Percentiles rank a stretch among this genome's conserved stretches.
Conservation (phyloP, 768 basidiomycete genomes). For the Coprinopsis strossmayeri region DNA sequence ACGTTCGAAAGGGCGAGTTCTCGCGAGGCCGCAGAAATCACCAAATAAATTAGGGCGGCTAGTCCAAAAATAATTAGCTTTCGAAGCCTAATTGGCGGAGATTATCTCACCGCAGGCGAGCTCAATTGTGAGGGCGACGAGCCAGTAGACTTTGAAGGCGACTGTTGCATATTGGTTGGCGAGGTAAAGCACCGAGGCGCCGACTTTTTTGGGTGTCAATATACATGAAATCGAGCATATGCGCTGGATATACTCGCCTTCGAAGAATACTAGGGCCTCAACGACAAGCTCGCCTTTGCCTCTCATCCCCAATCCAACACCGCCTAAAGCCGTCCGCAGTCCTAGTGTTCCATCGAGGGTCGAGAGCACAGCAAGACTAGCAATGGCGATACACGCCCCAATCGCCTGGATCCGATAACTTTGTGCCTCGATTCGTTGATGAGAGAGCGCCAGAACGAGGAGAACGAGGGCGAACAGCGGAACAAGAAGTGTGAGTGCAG, state of each 20-base stretch:
- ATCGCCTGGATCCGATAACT: not conserved
- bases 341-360: slow-evolving; percentile 4
- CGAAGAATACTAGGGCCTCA: slow-evolving; percentile 9
- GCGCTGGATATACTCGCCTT: slow-evolving; percentile 5
- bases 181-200: slow-evolving; percentile 8
- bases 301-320: slow-evolving; percentile 6
- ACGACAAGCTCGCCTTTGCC: slow-evolving; percentile 7
- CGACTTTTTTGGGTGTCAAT: slow-evolving; percentile 6
- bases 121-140: slow-evolving; percentile 7
- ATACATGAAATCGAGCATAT: slow-evolving; percentile 1
- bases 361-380: slow-evolving; percentile 1
- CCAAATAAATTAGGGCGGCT: slow-evolving; percentile 4
- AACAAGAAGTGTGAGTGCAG: slow-evolving; percentile 8
- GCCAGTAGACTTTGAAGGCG: slow-evolving; percentile 2
- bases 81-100: not conserved
- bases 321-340: slow-evolving; percentile 1
- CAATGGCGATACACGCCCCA: slow-evolving; percentile 9
- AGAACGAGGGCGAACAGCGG: slow-evolving; percentile 9
- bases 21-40: not conserved
- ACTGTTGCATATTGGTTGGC: not conserved
- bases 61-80: not conserved
- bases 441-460: slow-evolving; percentile 4
- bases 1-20: not conserved
- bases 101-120: slow-evolving; percentile 7
- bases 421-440: slow-evolving; percentile 1